These are phyloP conservation scores for Tarenaya hassleriana DNA, from an alignment of 345 rosid genomes.

Conservation along the genomic window DNA sequence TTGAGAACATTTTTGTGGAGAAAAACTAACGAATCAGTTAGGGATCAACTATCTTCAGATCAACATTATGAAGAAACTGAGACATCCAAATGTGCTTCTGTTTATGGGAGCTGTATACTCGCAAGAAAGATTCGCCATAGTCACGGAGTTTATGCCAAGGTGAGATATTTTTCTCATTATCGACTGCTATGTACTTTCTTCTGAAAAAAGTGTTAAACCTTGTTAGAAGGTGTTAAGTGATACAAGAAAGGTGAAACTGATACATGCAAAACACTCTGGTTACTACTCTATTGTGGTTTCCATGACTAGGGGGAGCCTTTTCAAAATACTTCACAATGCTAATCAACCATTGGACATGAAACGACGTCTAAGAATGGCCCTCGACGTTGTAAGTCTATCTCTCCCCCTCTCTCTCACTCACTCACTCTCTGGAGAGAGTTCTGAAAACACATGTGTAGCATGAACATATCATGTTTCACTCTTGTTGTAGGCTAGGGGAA, in stretches of 20 bases:
- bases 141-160: constrained; percentile 88
- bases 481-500: constrained; percentile 73
- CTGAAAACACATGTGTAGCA: not conserved
- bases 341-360: constrained; percentile 61
- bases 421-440: not conserved
- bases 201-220: not conserved
- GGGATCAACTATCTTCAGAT: constrained; percentile 37
- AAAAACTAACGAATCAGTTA: constrained; percentile 1
- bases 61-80: constrained; percentile 70
- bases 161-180: constrained; percentile 21
- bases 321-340: constrained; percentile 71
- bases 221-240: not conserved
- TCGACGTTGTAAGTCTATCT: constrained; percentile 60
- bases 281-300: constrained; percentile 11
- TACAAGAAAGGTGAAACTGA: not conserved
- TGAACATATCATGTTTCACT: not conserved
- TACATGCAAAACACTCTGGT: too few species aligned
- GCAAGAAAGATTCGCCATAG: constrained; percentile 62
- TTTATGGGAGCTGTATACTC: constrained; percentile 95
- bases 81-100: constrained; percentile 86
- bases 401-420: constrained; percentile 5
- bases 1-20: not conserved
- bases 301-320: constrained; percentile 81
- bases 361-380: constrained; percentile 75
- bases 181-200: too few species aligned